Conservation (phyloP, 2,329 filamentous ascomycete genomes). For the Xylaria sp. region DNA sequence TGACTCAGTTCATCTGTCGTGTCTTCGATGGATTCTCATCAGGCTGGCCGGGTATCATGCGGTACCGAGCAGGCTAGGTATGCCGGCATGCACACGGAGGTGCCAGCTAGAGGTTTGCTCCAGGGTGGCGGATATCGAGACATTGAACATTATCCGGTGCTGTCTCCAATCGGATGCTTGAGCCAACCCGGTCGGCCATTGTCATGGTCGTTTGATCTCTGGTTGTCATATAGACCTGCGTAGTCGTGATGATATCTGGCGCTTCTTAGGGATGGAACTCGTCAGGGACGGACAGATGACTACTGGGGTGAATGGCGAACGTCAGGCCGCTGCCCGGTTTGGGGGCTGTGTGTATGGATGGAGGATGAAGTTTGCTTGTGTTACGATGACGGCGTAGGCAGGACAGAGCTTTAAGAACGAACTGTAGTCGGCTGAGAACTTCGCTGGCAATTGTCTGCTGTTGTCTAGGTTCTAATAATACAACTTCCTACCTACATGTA, state of each 20-base stretch:
- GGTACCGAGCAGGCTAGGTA: too few relatives aligned
- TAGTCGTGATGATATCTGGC: not conserved
- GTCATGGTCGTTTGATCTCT: not conserved
- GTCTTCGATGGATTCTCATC: not conserved
- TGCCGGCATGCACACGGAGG: conserved; percentile 12
- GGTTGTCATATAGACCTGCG: not conserved
- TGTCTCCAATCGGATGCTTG: not conserved
- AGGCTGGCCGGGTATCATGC: not conserved
- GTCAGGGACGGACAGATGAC: not conserved
- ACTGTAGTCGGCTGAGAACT: not conserved
- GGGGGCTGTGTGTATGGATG: too few relatives aligned
- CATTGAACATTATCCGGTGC: not conserved
- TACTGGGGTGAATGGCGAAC: not conserved
- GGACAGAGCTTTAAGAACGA: not conserved
- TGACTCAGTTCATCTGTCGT: conserved; percentile 4
- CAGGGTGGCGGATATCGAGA: not conserved
- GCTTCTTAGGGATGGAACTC: not conserved
- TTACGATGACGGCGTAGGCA: not conserved
- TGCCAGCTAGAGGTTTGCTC: conserved; percentile 14
- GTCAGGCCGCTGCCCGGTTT: not conserved
- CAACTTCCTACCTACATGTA: not conserved
- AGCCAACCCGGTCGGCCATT: not conserved
- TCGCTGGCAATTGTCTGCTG: not conserved
- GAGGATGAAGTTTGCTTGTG: not conserved
- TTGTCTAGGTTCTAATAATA: not conserved